Base-by-base conservation (phyloP, 441 rosid species). In the Bruguiera hainesii region DNA sequence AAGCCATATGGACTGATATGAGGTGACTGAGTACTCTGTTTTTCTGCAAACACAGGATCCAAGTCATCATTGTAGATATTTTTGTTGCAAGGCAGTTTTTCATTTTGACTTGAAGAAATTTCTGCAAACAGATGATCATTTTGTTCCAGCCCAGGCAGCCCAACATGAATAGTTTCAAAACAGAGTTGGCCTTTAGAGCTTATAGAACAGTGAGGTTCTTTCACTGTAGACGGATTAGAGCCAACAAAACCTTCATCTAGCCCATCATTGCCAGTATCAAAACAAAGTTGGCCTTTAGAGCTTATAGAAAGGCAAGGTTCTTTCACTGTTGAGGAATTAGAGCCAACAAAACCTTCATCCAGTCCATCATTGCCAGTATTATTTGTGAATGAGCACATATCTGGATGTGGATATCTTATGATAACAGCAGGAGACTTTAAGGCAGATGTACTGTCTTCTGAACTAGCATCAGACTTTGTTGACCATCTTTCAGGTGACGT, bases 141-240 rank as follows among this genome's bases (percentile, higher is more conserved):
- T 56, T 71, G 72, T 64, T 73, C 80, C 53, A 66, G 65, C 13
- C 71, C 79, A 78, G 74, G 60, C 58, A 3, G 16, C 71, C 78
- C 74, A 26, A 52, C 53, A 56, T 60, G 83, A 66, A 69, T 77
- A 61, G 72, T 74, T 78, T 81, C 87, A 78, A 70, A 77, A 65
- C 35, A 46, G 64, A 63, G 65, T 71, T 78, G 71, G 48, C 83
- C 59, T 63, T 62, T 79, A 63, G 78, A 75, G 67, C 62, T 68
- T 23, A 61, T 42, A 46, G 48, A 35, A 66, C 76, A 73, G 71
- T 58, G 57, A 77, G 80, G 67, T 33, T 85, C 86, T 73, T 72
- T 78, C 65, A 37, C 37, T 71, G 37, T 68, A 62, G 66, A 63
- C 46, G 63, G 56, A 35, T 26, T 23, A 66, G 19, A n/a, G 53